A percentile compares a stretch with the other conserved stretches of the same genome.
phyloP scores from a whole-genome alignment of 2,329 filamentous ascomycete species.

The Dothistroma septosporum region DNA sequence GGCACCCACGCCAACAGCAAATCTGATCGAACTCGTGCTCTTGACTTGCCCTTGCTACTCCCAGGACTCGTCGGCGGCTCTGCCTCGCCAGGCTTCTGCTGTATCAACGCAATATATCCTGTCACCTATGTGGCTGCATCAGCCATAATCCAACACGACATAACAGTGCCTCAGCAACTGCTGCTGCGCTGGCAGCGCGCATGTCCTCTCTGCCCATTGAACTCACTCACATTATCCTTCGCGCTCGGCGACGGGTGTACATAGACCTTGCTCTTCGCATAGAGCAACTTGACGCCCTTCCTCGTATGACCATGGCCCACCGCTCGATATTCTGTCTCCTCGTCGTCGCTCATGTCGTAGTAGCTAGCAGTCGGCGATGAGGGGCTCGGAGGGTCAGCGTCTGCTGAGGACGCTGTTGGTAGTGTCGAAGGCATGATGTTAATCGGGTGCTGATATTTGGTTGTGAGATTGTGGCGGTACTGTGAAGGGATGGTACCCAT shows the following conservation, averaged over 20 bases:
- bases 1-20: constrained; percentile 91
- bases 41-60: constrained; percentile 33
- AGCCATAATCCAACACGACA: no score
- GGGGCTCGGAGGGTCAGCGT: constrained; percentile 32
- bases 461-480: background rate
- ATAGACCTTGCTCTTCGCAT: constrained; percentile 98
- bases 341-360: constrained; percentile 94
- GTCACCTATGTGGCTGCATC: no score
- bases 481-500: constrained; percentile 7
- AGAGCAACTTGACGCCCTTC: constrained; percentile 86
- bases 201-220: no score
- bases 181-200: no score
- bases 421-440: constrained; percentile 18
- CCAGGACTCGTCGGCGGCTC: constrained; percentile 14
- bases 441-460: background rate
- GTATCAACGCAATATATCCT: constrained; percentile 86
- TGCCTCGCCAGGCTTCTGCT: constrained; percentile 65
- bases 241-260: constrained; percentile 88
- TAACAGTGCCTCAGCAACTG: no score
- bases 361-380: constrained; percentile 81
- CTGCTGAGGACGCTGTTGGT: constrained; percentile 9
- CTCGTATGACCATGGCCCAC: constrained; percentile 66
- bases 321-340: constrained; percentile 91
- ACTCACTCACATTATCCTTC: constrained; percentile 74
- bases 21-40: constrained; percentile 59